Conservation (phyloP, 495 filamentous ascomycete species). For the Penicillium parvum region DNA sequence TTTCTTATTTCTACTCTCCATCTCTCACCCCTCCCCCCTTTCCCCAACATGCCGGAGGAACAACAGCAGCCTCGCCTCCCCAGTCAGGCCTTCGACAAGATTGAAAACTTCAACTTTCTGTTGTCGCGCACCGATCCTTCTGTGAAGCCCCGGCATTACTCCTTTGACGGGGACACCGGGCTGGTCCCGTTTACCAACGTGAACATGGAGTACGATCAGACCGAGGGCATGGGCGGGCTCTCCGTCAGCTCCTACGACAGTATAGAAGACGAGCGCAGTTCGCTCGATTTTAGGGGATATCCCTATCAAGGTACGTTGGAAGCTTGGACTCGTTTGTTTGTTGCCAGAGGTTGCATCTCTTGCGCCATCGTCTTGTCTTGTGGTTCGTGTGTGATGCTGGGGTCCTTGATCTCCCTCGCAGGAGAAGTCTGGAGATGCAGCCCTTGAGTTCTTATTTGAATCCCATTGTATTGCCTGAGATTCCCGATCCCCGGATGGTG, state of each 20-base stretch:
- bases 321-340: constrained; percentile 17
- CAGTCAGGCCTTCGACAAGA: constrained; percentile 33
- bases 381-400: constrained; percentile 26
- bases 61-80: constrained; percentile 23
- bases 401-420: background rate
- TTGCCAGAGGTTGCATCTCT: constrained; percentile 36
- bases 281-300: constrained; percentile 43
- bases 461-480: too few species aligned
- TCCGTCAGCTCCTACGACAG: constrained; percentile 50
- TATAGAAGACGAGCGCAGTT: constrained; percentile 43
- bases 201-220: constrained; percentile 46
- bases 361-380: constrained; percentile 31
- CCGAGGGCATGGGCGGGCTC: constrained; percentile 44
- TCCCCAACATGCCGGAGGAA: constrained; percentile 40
- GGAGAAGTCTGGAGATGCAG: background rate
- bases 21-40: constrained; percentile 6
- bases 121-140: constrained; percentile 37
- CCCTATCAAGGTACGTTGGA: constrained; percentile 44
- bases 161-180: constrained; percentile 40
- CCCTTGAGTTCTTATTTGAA: too few species aligned
- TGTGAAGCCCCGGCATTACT: constrained; percentile 39
- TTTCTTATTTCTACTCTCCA: background rate
- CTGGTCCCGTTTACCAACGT: constrained; percentile 35
- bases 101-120: constrained; percentile 44
- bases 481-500: too few species aligned